Evolutionary conservation across 1,139 yeast genomes (phyloP).

Genomic region (Lodderomyces margitis): DNA sequence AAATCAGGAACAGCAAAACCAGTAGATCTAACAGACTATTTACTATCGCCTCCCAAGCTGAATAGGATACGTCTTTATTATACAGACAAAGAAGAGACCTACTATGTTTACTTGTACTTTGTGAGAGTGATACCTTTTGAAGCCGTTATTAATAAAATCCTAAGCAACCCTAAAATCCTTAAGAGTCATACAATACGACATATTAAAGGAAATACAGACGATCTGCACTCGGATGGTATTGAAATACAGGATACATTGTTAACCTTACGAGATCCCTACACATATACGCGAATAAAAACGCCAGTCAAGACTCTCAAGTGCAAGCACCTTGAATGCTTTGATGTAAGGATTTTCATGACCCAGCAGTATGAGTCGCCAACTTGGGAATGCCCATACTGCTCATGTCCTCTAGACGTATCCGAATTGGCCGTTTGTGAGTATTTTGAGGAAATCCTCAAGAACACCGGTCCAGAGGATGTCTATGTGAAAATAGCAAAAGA

Average conservation of each 20-base stretch:
- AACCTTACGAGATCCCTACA: conserved; percentile 62
- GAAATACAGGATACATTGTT: conserved; percentile 56
- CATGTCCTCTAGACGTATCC: conserved; percentile 37
- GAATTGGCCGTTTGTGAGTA: conserved; percentile 63
- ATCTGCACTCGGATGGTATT: conserved; percentile 50
- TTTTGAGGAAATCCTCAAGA: conserved; percentile 48
- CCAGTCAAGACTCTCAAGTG: conserved; percentile 63
- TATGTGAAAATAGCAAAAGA: conserved; percentile 53
- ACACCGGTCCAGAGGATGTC: conserved; percentile 48
- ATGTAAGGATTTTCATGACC: conserved; percentile 56
- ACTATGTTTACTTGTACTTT: conserved; percentile 49
- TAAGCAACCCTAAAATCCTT: conserved; percentile 44
- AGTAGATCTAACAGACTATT: conserved; percentile 53
- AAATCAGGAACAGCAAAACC: conserved; percentile 66
- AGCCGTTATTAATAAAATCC: conserved; percentile 19
- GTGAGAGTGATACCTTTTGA: conserved; percentile 49
- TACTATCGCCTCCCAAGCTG: conserved; percentile 25
- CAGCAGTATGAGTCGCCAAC: conserved; percentile 62
- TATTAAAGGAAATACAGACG: conserved; percentile 38
- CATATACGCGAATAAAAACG: conserved; percentile 55
- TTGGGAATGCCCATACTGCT: conserved; percentile 72
- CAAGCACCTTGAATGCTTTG: conserved; percentile 72
- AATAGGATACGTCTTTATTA: conserved; percentile 52
- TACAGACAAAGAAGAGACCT: conserved; percentile 44
- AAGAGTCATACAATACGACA: conserved; percentile 44